phyloP scores from a whole-genome alignment of 306 rosid genomes.

The Glycine latifolia region DNA sequence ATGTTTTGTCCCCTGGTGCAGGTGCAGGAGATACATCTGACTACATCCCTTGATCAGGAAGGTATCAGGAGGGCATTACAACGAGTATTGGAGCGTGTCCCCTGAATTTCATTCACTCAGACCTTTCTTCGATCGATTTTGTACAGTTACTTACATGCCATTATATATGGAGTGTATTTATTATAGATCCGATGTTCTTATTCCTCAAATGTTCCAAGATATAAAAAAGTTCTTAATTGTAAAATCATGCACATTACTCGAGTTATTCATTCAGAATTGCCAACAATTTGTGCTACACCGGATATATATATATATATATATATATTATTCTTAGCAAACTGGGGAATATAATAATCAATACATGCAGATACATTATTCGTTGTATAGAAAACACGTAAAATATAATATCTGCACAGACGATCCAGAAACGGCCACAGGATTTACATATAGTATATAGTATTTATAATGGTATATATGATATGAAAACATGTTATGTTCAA shows the following conservation, averaged over 20 bases:
- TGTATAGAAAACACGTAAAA: too few species aligned
- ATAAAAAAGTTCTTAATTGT: too few species aligned
- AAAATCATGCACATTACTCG: not conserved
- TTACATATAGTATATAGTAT: too few species aligned
- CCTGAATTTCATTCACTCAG: slow-evolving; percentile 51
- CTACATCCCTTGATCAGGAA: slow-evolving; percentile 88
- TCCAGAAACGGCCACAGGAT: too few species aligned
- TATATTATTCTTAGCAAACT: too few species aligned
- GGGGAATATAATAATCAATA: too few species aligned
- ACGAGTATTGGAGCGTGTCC: slow-evolving; percentile 89
- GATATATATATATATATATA: too few species aligned
- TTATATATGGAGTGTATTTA: not conserved
- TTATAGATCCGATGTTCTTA: not conserved
- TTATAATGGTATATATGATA: too few species aligned
- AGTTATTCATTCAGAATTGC: not conserved
- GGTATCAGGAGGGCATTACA: slow-evolving; percentile 91
- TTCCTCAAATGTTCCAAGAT: slow-evolving; percentile 24
- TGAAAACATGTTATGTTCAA: too few species aligned
- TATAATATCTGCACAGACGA: too few species aligned
- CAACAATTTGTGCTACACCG: too few species aligned
- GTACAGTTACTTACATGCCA: slow-evolving; percentile 36
- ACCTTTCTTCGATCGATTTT: slow-evolving; percentile 11
- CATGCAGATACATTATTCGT: too few species aligned
- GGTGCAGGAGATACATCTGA: slow-evolving; percentile 91
- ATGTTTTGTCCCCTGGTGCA: slow-evolving; percentile 30